Evolutionary conservation across 306 rosid species (phyloP).

Genomic region (Pyrus pyrifolia): DNA sequence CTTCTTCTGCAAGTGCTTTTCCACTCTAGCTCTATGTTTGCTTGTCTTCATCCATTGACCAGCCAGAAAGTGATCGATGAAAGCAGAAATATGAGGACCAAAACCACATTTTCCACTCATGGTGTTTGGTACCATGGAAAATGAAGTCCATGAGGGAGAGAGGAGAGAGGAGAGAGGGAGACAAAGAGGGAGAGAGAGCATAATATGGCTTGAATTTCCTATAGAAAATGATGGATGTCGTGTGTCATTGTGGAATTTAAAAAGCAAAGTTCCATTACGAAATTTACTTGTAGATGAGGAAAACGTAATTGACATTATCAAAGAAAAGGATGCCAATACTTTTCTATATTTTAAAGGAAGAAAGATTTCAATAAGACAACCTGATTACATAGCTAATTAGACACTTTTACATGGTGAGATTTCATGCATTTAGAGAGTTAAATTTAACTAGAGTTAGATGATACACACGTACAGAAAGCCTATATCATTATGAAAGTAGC

Average conservation of each 20-base stretch:
- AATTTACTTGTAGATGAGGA: no score
- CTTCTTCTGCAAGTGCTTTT: conserved; percentile 19
- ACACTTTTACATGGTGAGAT: no score
- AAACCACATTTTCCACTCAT: conserved; percentile 29
- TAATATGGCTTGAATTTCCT: background rate
- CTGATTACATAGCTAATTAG: no score
- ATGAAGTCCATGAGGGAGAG: conserved; percentile 9
- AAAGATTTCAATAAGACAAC: no score
- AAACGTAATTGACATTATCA: background rate
- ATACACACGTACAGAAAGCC: no score
- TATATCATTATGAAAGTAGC: background rate
- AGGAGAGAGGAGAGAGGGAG: no score
- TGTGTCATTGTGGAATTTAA: background rate
- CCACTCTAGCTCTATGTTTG: conserved; percentile 24
- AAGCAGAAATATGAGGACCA: conserved; percentile 43
- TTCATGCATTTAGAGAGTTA: background rate
- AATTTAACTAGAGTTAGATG: background rate
- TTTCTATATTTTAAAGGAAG: no score
- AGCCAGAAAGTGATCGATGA: conserved; percentile 23
- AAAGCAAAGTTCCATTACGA: background rate
- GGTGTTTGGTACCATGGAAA: conserved; percentile 64
- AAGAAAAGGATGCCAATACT: background rate
- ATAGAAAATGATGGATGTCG: background rate
- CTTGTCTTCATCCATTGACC: conserved; percentile 55
- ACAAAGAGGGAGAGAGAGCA: background rate